phyloP scores from a whole-genome alignment of 148 eudicot genomes.

The Vaccinium vitisidaea region DNA sequence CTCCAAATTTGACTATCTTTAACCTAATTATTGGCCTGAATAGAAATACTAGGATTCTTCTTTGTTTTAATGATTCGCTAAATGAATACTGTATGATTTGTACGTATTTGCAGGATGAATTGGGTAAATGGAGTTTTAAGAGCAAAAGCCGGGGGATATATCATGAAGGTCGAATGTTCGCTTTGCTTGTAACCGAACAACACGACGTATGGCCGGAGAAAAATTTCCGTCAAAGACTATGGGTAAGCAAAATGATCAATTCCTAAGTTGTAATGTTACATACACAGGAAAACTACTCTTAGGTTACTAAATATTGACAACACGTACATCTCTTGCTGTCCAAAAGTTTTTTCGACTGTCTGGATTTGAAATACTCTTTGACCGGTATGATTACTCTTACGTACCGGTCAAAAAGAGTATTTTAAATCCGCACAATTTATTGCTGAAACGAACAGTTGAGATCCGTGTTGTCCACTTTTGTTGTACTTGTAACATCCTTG shows the following conservation, averaged over 20 bases:
- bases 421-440: no score
- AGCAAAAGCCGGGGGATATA: slow-evolving; percentile 45
- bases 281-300: no score
- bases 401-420: no score
- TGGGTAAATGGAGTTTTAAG: slow-evolving; percentile 52
- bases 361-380: no score
- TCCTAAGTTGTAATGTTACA: not conserved
- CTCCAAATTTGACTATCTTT: no score
- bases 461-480: no score
- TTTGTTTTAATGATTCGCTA: not conserved
- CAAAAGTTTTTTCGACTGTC: no score
- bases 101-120: slow-evolving; percentile 33
- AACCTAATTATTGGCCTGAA: not conserved
- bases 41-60: not conserved
- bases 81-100: not conserved
- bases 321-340: no score
- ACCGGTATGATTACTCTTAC: no score
- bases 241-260: slow-evolving; percentile 39
- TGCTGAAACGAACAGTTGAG: no score
- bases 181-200: slow-evolving; percentile 57
- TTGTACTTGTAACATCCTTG: no score
- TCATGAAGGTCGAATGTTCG: slow-evolving; percentile 57
- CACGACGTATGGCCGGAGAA: slow-evolving; percentile 61
- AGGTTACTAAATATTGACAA: no score
- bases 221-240: slow-evolving; percentile 40